Evolutionary conservation across 306 rosid species (phyloP).

Genomic region (Hylodesmum podocarpum): DNA sequence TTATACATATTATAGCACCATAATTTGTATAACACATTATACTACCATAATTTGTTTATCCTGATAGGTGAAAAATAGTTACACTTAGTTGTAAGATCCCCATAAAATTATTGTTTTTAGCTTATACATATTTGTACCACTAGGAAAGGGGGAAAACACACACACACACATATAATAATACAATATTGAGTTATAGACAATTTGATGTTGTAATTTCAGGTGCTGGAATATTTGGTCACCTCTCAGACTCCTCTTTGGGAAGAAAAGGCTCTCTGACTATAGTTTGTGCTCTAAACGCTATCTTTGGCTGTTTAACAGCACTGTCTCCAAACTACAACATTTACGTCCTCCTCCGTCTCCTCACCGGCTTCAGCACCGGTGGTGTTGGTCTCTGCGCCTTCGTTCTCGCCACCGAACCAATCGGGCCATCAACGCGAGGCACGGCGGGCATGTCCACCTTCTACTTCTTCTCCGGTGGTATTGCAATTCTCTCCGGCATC

Average conservation of each 20-base stretch:
- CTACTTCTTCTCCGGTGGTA: constrained; percentile 89
- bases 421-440: constrained; percentile 77
- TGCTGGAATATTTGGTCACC: constrained; percentile 91
- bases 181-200: not conserved
- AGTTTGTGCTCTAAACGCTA: constrained; percentile 68
- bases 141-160: too few species aligned
- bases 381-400: constrained; percentile 90
- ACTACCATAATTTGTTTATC: too few species aligned
- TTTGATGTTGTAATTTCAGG: constrained; percentile 46
- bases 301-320: constrained; percentile 80
- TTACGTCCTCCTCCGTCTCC: constrained; percentile 71
- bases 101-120: too few species aligned
- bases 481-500: constrained; percentile 60
- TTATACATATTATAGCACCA: too few species aligned
- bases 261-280: constrained; percentile 75
- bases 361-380: constrained; percentile 80
- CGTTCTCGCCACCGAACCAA: constrained; percentile 78
- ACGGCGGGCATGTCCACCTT: constrained; percentile 82
- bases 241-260: constrained; percentile 79
- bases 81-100: too few species aligned
- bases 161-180: not conserved
- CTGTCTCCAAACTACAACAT: constrained; percentile 56
- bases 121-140: too few species aligned
- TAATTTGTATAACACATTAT: too few species aligned
- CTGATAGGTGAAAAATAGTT: too few species aligned